These are phyloP conservation scores for Vararia minispora DNA, from an alignment of 768 basidiomycete species.

Conservation along the genomic window DNA sequence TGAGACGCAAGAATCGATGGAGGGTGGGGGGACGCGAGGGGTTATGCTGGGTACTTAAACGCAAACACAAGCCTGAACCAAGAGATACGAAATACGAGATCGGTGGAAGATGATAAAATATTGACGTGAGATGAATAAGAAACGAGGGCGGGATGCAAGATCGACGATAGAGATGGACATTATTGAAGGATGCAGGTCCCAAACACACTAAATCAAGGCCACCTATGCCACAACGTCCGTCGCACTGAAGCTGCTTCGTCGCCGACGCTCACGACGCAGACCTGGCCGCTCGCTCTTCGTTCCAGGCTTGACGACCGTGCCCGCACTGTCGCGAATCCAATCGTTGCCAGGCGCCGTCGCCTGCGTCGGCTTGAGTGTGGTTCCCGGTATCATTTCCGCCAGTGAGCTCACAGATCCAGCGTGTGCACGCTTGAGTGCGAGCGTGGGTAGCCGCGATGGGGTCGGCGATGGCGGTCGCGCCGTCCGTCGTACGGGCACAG, in stretches of 20 bases:
- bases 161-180: neutral
- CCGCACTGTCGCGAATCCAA: slow-evolving; percentile 70
- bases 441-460: slow-evolving; percentile 69
- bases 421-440: slow-evolving; percentile 43
- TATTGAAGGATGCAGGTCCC: neutral
- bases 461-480: slow-evolving; percentile 52
- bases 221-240: slow-evolving; percentile 72
- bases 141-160: neutral
- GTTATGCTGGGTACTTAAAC: too few species aligned
- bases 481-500: slow-evolving; percentile 26
- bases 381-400: slow-evolving; percentile 35
- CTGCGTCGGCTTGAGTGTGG: slow-evolving; percentile 28
- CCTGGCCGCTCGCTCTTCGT: slow-evolving; percentile 68
- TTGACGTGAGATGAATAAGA: slow-evolving; percentile 8
- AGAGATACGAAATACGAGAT: too few species aligned
- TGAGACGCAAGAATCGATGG: too few species aligned
- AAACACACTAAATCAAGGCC: slow-evolving; percentile 6
- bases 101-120: slow-evolving; percentile 14
- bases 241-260: slow-evolving; percentile 81
- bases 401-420: slow-evolving; percentile 32
- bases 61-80: too few species aligned
- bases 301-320: slow-evolving; percentile 59
- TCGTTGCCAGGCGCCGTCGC: slow-evolving; percentile 33
- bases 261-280: slow-evolving; percentile 57
- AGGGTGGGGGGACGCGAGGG: too few species aligned